A percentile compares a stretch with the other conserved stretches of the same genome.
phyloP scores from a whole-genome alignment of 140 eudicot genomes.

The Oenanthe javanica region DNA sequence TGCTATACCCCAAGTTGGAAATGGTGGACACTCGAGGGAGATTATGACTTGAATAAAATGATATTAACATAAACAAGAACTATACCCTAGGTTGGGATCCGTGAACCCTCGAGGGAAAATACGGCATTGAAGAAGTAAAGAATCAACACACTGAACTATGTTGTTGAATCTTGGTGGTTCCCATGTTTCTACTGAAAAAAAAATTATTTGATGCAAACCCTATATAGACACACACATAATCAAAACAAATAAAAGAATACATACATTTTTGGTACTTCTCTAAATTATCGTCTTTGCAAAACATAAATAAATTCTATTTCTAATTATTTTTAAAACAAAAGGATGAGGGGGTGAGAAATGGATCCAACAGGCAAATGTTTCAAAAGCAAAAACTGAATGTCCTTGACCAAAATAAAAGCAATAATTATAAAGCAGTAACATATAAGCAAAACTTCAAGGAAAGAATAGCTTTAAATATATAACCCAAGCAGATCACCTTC shows the following conservation, averaged over 20 bases:
- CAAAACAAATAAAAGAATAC: neutral
- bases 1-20: neutral
- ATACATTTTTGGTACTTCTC: neutral
- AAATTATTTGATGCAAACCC: neutral
- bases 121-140: neutral
- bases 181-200: neutral
- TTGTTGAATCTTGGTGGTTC: neutral
- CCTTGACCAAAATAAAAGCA: neutral
- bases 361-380: neutral
- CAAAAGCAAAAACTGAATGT: neutral
- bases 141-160: neutral
- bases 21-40: neutral
- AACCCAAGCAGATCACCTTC: conserved; percentile 41
- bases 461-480: neutral
- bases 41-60: neutral
- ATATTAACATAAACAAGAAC: neutral
- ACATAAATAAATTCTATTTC: neutral
- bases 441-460: neutral
- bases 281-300: neutral
- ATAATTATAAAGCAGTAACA: neutral
- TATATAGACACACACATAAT: neutral
- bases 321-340: neutral
- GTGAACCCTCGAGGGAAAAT: neutral
- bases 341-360: neutral
- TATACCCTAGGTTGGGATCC: neutral